These are phyloP conservation scores for Chimonanthus salicifolius DNA, from an alignment of 164 flowering plant species.

Conservation along the genomic window DNA sequence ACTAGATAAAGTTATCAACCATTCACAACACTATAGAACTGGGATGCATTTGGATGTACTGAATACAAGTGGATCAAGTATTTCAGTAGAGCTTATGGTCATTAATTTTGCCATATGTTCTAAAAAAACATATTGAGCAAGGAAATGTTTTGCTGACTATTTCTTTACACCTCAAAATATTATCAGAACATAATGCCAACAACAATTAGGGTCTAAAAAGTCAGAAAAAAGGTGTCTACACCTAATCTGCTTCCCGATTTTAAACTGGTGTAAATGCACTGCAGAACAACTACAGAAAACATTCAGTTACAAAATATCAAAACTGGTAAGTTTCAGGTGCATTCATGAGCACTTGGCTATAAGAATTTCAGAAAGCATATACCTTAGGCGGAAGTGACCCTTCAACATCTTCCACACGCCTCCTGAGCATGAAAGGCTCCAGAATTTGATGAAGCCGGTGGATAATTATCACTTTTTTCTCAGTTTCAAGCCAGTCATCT, in stretches of 20 bases:
- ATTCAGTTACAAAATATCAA: too few relatives aligned
- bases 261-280: not conserved
- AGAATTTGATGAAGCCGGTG: conserved; percentile 98
- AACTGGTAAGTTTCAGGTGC: not conserved
- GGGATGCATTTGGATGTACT: not conserved
- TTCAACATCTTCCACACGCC: conserved; percentile 99
- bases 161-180: not conserved
- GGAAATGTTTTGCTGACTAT: not conserved
- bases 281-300: not conserved
- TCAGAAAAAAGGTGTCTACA: not conserved
- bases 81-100: not conserved
- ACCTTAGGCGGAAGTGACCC: conserved; percentile 99
- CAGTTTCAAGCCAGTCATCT: conserved; percentile 99
- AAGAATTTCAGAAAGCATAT: conserved; percentile 4
- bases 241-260: not conserved
- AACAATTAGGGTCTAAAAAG: not conserved
- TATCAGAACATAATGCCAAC: not conserved
- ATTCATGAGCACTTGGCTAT: not conserved
- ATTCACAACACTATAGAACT: not conserved
- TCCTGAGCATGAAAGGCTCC: conserved; percentile 99
- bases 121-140: too few relatives aligned
- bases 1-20: conserved; percentile 6
- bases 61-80: not conserved
- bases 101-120: not conserved
- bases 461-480: conserved; percentile 92